phyloP scores from a whole-genome alignment of 768 basidiomycete species.

The Nidula microcarpa region DNA sequence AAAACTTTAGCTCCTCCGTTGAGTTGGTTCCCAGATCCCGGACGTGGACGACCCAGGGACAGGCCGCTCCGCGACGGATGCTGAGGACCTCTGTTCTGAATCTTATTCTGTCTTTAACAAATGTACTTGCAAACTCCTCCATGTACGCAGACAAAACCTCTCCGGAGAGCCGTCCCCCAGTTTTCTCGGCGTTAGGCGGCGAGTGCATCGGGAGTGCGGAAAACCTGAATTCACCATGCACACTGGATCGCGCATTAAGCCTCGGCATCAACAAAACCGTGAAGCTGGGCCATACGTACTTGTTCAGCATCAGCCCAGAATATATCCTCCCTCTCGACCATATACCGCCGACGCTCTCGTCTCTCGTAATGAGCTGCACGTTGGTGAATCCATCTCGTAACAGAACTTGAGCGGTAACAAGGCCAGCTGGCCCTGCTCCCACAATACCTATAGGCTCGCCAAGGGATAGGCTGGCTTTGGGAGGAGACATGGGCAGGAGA shows the following conservation, averaged over 20 bases:
- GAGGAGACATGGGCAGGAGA: too few species aligned
- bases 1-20: slow-evolving; percentile 33
- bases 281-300: slow-evolving; percentile 31
- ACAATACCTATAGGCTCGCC: slow-evolving; percentile 38
- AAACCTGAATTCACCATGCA: slow-evolving; percentile 62
- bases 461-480: too few species aligned
- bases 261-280: neutral
- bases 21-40: slow-evolving; percentile 17
- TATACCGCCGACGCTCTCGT: slow-evolving; percentile 52
- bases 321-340: slow-evolving; percentile 58
- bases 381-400: slow-evolving; percentile 53
- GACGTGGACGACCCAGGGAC: slow-evolving; percentile 42
- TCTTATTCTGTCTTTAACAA: slow-evolving; percentile 35
- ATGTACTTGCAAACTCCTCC: slow-evolving; percentile 45
- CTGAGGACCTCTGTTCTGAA: slow-evolving; percentile 47
- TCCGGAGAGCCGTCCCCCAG: slow-evolving; percentile 47
- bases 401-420: slow-evolving; percentile 56
- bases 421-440: slow-evolving; percentile 57
- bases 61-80: slow-evolving; percentile 30
- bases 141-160: slow-evolving; percentile 54
- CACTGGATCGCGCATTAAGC: slow-evolving; percentile 28
- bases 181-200: slow-evolving; percentile 26
- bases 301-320: slow-evolving; percentile 56
- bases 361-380: slow-evolving; percentile 53
- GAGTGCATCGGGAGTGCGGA: slow-evolving; percentile 51